These are phyloP conservation scores for Solanum aculeatissimum DNA, from an alignment of 305 asterid genomes.

Conservation along the genomic window DNA sequence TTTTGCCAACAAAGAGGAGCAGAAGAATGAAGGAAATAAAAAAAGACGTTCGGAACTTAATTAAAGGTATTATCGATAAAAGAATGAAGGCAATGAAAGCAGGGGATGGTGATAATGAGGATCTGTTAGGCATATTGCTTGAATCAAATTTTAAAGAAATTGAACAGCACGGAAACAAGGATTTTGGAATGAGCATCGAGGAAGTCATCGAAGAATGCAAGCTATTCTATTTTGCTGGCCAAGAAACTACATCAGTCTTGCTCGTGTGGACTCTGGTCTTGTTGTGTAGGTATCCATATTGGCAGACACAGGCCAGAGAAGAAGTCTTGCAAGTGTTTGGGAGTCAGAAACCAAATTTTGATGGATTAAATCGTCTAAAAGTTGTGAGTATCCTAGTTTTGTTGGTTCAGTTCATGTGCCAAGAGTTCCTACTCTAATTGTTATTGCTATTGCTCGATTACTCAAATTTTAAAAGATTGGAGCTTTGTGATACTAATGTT, in stretches of 20 bases:
- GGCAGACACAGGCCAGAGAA: neutral
- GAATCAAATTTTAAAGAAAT: neutral
- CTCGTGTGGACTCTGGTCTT: neutral
- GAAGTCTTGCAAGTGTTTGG: conserved; percentile 3
- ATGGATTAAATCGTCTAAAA: neutral
- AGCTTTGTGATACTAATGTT: neutral
- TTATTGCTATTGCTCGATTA: neutral
- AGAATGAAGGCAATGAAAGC: conserved; percentile 7
- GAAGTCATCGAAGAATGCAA: neutral
- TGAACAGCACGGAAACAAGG: neutral
- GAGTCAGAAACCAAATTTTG: neutral
- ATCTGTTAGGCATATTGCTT: neutral
- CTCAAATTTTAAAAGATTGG: neutral
- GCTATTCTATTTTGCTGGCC: neutral
- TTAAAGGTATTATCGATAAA: conserved; percentile 26
- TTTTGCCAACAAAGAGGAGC: conserved; percentile 43
- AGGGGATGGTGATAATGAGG: neutral
- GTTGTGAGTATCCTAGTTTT: neutral
- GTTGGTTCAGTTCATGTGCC: neutral
- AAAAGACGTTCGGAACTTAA: conserved; percentile 16
- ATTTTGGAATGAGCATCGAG: neutral
- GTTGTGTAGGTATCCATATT: neutral
- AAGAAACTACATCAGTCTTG: neutral
- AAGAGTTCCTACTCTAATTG: neutral
- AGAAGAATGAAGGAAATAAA: conserved; percentile 43